These are phyloP conservation scores for Cenchrus fungigraminus DNA, from an alignment of 176 grass and related monocot species.

Conservation along the genomic window DNA sequence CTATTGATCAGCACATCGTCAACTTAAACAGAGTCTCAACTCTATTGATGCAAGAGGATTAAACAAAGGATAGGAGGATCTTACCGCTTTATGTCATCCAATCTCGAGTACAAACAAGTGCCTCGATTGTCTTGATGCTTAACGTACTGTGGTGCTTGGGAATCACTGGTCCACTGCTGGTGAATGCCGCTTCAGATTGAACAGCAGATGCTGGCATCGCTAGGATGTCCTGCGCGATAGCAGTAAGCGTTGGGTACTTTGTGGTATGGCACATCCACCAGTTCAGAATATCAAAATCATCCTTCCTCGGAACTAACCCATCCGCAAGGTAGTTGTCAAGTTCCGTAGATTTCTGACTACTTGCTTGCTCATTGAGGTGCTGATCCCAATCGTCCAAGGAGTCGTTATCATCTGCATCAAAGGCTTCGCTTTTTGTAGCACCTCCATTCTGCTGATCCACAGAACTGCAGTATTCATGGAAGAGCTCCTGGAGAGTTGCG, in stretches of 20 bases:
- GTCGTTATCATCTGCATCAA: slow-evolving; percentile 34
- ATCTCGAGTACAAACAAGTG: slow-evolving; percentile 58
- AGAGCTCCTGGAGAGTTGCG: slow-evolving; percentile 44
- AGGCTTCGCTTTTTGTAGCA: slow-evolving; percentile 24
- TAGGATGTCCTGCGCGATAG: slow-evolving; percentile 49
- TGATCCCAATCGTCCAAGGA: slow-evolving; percentile 65
- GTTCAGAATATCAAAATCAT: slow-evolving; percentile 58
- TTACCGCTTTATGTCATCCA: slow-evolving; percentile 53
- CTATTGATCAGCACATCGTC: too few relatives aligned
- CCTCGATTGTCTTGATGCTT: slow-evolving; percentile 60
- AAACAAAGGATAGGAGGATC: neutral
- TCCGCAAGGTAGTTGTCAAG: slow-evolving; percentile 60
- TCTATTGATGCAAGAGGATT: neutral
- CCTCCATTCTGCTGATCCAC: neutral
- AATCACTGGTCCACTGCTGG: slow-evolving; percentile 48
- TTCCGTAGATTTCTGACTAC: slow-evolving; percentile 42
- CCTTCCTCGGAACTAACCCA: slow-evolving; percentile 58
- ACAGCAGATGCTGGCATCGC: slow-evolving; percentile 52
- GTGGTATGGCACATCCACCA: slow-evolving; percentile 59
- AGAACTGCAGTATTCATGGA: slow-evolving; percentile 50
- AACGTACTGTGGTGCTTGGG: slow-evolving; percentile 51
- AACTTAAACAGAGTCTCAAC: neutral
- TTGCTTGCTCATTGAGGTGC: slow-evolving; percentile 59
- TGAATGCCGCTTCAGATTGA: slow-evolving; percentile 45
- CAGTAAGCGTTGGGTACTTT: slow-evolving; percentile 51